Evolutionary conservation across 2,329 filamentous ascomycete species (phyloP), one percentile per base, ranked within the genome.

Genomic region (Aureobasidium sp.): DNA sequence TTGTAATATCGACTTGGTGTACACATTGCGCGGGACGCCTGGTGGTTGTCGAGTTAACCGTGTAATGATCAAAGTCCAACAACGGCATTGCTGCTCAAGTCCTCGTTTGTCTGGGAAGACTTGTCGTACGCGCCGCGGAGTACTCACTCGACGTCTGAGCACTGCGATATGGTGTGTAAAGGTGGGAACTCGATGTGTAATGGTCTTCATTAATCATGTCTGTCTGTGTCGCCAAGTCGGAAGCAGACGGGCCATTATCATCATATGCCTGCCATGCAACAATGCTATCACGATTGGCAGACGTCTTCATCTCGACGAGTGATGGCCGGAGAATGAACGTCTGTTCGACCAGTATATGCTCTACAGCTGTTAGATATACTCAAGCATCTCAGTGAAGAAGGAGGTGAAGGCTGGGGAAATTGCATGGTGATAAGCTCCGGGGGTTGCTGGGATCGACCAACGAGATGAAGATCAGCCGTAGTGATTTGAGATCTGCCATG

Each of bases 381-480:
- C 17, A n/a, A 9, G 24, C 24, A n/a, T n/a, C 9, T 14, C n/a
- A n/a, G n/a, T n/a, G 12, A 17, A 17, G 22, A 45, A 27, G 17
- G 29, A 29, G 17, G 50, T 5, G 22, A 29, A 5, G 17, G 35
- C 17, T 31, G 50, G 50, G 50, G 33, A 31, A 42, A 54, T 54
- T 53, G 15, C 50, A 24, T 42, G 37, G 15, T 31, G 50, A 42
- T 54, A 54, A 54, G 37, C 50, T 42, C 35, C 7, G 24, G 6
- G 15, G 40, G 24, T 22, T 22, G 29, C 22, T 54, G 22, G 22
- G 15, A 42, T 22, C 9, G 31, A 27, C 57, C 35, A 60, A 33
- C 45, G 45, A 60, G 57, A 60, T 60, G 57, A 50, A 49, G 57
- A 60, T 60, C 57, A 49, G 57, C 57, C 57, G 57, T 42, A 33